Percentiles rank a stretch among this genome's conserved stretches.
Evolutionary conservation across 441 rosid genomes (phyloP).

Genomic region (Adansonia rubrostipa): DNA sequence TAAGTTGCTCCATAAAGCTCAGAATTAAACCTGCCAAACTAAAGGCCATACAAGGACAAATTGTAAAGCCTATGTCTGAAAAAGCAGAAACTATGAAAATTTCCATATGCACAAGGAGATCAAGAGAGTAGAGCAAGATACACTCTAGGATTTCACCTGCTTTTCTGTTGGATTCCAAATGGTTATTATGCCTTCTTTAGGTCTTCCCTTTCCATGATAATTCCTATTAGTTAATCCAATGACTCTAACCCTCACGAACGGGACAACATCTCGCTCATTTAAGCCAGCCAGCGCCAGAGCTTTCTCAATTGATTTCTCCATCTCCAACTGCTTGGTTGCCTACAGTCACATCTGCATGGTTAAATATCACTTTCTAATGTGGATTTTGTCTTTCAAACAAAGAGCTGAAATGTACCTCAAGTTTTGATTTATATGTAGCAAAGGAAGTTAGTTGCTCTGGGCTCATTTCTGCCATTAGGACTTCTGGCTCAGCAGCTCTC

Average conservation of each 20-base stretch:
- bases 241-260: constrained; percentile 88
- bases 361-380: constrained; percentile 31
- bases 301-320: constrained; percentile 69
- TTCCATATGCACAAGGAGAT: constrained; percentile 17
- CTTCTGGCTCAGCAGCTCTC: constrained; percentile 89
- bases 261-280: constrained; percentile 76
- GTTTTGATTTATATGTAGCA: constrained; percentile 66
- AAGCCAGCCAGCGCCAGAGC: constrained; percentile 77
- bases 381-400: constrained; percentile 23
- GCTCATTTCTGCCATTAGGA: constrained; percentile 96
- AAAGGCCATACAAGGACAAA: not conserved
- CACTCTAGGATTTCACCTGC: constrained; percentile 58
- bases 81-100: not conserved
- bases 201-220: constrained; percentile 39
- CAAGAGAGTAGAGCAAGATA: constrained; percentile 24
- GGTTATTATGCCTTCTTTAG: constrained; percentile 78
- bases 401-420: constrained; percentile 59
- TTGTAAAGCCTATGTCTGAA: not conserved
- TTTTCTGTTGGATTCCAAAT: constrained; percentile 94
- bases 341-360: constrained; percentile 40
- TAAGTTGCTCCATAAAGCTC: not conserved
- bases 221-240: constrained; percentile 62
- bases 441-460: constrained; percentile 77
- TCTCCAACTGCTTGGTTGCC: constrained; percentile 62
- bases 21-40: not conserved